Percentiles rank a stretch among this genome's conserved stretches.
These are phyloP conservation scores for Chaetomium globosum DNA, from an alignment of 2,329 filamentous ascomycete genomes.

Conservation along the genomic window DNA sequence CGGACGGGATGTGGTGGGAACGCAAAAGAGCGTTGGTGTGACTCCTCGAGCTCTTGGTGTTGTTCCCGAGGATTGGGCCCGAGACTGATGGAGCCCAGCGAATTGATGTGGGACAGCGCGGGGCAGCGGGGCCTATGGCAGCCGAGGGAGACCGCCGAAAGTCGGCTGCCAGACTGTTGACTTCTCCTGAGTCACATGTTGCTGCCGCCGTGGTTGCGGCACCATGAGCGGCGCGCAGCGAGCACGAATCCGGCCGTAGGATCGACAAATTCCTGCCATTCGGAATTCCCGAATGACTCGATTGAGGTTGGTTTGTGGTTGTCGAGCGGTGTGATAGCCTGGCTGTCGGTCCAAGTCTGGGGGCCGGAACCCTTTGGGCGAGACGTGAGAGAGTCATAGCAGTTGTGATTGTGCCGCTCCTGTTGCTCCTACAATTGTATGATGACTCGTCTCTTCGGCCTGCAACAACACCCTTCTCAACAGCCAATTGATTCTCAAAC, in stretches of 20 bases:
- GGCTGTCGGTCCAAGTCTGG: neutral
- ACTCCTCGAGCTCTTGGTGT: slow-evolving; percentile 17
- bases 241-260: neutral
- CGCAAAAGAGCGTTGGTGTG: slow-evolving; percentile 26
- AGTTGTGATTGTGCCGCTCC: slow-evolving; percentile 1
- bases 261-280: slow-evolving; percentile 5
- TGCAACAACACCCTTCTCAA: too few relatives aligned
- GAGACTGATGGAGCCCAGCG: slow-evolving; percentile 25
- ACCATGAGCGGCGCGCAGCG: neutral
- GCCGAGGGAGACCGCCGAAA: slow-evolving; percentile 31
- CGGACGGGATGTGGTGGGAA: slow-evolving; percentile 21
- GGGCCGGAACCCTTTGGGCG: slow-evolving; percentile 20
- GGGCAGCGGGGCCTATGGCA: slow-evolving; percentile 32
- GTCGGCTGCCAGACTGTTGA: slow-evolving; percentile 22
- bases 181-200: slow-evolving; percentile 23
- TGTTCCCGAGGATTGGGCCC: slow-evolving; percentile 9
- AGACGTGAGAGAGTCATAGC: slow-evolving; percentile 31
- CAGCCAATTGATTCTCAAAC: slow-evolving; percentile 9
- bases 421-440: neutral
- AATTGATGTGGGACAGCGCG: slow-evolving; percentile 28
- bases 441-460: neutral
- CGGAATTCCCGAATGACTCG: neutral
- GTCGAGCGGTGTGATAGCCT: neutral
- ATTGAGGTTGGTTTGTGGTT: slow-evolving; percentile 7
- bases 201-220: slow-evolving; percentile 3